These are phyloP conservation scores for Aeschynomene evenia DNA, from an alignment of 306 rosid genomes.

Conservation along the genomic window DNA sequence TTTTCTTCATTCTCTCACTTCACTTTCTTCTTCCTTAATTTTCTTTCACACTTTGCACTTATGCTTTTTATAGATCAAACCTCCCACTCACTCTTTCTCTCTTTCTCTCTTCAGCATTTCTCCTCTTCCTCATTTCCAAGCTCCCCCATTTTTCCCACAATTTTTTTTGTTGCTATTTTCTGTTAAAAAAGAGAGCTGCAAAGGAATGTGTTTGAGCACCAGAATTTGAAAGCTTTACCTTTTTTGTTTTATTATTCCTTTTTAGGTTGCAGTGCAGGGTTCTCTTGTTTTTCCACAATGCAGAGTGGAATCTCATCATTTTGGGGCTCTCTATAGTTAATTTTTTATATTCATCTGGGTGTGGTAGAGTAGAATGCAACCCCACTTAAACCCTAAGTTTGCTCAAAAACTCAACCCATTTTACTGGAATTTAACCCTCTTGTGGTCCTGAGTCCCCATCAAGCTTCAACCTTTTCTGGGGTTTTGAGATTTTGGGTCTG, in stretches of 20 bases:
- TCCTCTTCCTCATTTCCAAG: neutral
- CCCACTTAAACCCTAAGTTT: slow-evolving; percentile 54
- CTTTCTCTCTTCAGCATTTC: neutral
- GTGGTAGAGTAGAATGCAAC: slow-evolving; percentile 8
- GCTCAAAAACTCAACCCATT: slow-evolving; percentile 41
- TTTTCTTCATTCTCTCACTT: slow-evolving; percentile 6
- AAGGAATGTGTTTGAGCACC: slow-evolving; percentile 39
- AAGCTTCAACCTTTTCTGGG: slow-evolving; percentile 28
- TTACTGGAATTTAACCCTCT: slow-evolving; percentile 21
- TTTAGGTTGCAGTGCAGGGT: slow-evolving; percentile 29
- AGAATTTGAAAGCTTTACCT: slow-evolving; percentile 28
- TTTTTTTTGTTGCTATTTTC: slow-evolving; percentile 36
- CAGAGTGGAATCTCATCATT: slow-evolving; percentile 50
- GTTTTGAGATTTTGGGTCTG: slow-evolving; percentile 36
- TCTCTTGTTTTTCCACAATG: slow-evolving; percentile 50
- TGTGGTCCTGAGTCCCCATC: slow-evolving; percentile 16
- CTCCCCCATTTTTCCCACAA: slow-evolving; percentile 30
- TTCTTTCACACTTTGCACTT: neutral
- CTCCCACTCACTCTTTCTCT: neutral
- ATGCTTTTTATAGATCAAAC: slow-evolving; percentile 30
- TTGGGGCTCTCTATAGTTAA: slow-evolving; percentile 47
- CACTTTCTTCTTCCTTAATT: slow-evolving; percentile 22
- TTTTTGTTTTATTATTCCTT: neutral
- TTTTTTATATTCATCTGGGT: slow-evolving; percentile 20
- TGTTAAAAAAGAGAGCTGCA: slow-evolving; percentile 32